Evolutionary conservation across 2,329 filamentous ascomycete genomes (phyloP), one percentile per base, ranked within the genome.

Genomic region (Ophioceras dolichostomum): DNA sequence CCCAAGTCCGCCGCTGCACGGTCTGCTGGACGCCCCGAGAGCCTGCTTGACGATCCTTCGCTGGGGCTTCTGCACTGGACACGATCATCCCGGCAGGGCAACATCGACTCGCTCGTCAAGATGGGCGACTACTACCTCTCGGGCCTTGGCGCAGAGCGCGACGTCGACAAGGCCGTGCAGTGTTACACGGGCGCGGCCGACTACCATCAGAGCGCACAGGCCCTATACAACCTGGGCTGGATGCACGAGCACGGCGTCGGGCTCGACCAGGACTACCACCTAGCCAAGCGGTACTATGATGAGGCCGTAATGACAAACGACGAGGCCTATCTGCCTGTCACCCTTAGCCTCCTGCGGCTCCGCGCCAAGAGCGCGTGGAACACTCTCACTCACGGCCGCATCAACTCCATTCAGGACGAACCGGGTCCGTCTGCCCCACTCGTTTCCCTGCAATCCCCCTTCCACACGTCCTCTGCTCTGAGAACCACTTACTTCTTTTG

Each of bases 181-280:
- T 98, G 91, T 62, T 98, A 98, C 51, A 81, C 83, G 37, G 83
- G 85, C 4, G 91, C 91, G 2, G 88, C 88, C 0, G 91, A 98
- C 53, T 87, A 83, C 41, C 79, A 89, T 47, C 82, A 87, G 52
- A 94, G 86, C 48, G 91, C 89, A 3, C 93, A 98, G 59, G 91
- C 93, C 12, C 76, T 95, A 40, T 98, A 87, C 74, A 96, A 98
- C 50, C 67, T 98, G 12, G 93, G 91, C 5, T 98, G 91, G 91
- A 96, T 98, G 89, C 87, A 98, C 52, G 91, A 98, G 60, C 95
- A 96, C 51, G 91, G 91, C 7, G 70, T 96, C 35, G 86, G 88
- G 2, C 73, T 96, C 16, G 81, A 83, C 38, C 91, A 98, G 55
- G 91, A 98, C 54, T 98, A 93, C 56, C 91, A 98, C 53, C 76